Evolutionary conservation across 2,329 filamentous ascomycete species (phyloP), one percentile per base, ranked within the genome.

Genomic region (Fusarium decemcellulare): DNA sequence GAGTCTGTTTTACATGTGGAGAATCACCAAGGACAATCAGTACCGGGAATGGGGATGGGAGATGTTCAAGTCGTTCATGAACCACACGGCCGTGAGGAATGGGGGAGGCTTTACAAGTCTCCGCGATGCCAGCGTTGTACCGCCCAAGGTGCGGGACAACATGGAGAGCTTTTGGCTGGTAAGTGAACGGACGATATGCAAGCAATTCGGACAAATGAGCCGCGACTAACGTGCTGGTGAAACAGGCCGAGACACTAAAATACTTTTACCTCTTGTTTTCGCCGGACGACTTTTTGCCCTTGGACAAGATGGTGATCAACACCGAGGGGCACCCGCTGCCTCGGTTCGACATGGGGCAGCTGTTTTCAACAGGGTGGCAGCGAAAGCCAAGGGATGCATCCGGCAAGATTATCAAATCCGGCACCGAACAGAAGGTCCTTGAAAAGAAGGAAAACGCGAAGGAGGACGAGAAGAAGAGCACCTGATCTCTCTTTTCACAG

Each of bases 141-240:
- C 95, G 18, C 90, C 94, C 0, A 79, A 84, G 14, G 83, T 85
- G 47, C 86, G 90, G 64, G 95, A 99, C 80, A 98, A 98, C 74
- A 98, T 99, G 95, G 96, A 99, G 83, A 97, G 94, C 78, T 98
- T 98, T 82, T 99, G 96, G 96, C 88, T 99, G 85, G 92, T 93
- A 82, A 83, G 91, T 84, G 32, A 39, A 56, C 14, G 8, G 11
- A 44, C 16, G 12, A 10, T 9, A 11, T 16, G 23, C 11, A 30
- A 29, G 29, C 15, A 12, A 29, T 10, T 16, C 8, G 7, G 9
- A 16, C 37, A 39, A 23, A 23, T 23, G 37, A 5, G 18, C 52
- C 30, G 52, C 36, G 43, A 32, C 70, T 76, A 57, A 74, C 66
- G 27, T 36, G 34, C 16, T 43, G 44, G 42, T 8, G n/a, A 51